A percentile compares a stretch with the other conserved stretches of the same genome.
phyloP scores from a whole-genome alignment of 1,139 yeast species.

The Kazachstania sp. region DNA sequence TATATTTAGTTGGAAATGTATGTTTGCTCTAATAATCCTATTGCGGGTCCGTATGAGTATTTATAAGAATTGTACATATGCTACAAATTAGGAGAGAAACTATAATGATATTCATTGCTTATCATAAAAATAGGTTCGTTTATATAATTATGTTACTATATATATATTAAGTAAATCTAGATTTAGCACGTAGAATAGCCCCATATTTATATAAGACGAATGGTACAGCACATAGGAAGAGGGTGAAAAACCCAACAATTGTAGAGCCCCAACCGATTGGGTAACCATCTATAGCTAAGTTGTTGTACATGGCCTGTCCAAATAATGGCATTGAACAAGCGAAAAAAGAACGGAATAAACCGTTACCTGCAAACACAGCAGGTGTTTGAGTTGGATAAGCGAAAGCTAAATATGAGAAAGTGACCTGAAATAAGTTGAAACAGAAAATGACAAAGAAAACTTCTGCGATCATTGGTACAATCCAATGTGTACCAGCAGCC shows the following conservation, averaged over 20 bases:
- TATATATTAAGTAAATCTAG: too few species aligned
- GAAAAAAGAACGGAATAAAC: conserved; percentile 41
- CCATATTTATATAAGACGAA: conserved; percentile 42
- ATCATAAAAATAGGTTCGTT: too few species aligned
- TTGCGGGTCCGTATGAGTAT: too few species aligned
- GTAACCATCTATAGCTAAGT: conserved; percentile 38
- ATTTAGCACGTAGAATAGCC: conserved; percentile 35
- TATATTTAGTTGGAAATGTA: too few species aligned
- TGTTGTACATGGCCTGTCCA: conserved; percentile 43
- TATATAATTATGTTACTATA: too few species aligned
- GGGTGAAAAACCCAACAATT: conserved; percentile 38
- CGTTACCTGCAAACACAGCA: conserved; percentile 53
- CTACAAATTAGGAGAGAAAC: too few species aligned
- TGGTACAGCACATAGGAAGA: conserved; percentile 41
- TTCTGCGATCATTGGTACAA: conserved; percentile 39
- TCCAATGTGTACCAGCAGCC: conserved; percentile 43
- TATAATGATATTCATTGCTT: too few species aligned
- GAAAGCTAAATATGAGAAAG: conserved; percentile 27
- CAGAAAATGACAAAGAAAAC: conserved; percentile 35
- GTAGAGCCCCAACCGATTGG: conserved; percentile 54
- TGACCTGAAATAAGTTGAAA: conserved; percentile 37
- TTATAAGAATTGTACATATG: too few species aligned
- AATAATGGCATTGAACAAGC: conserved; percentile 61
- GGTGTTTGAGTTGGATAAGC: conserved; percentile 41
- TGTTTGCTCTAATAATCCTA: too few species aligned